A percentile compares a stretch with the other conserved stretches of the same genome.
Evolutionary conservation across 805 yeast species (phyloP).

Genomic region (Metschnikowia arizonensis): DNA sequence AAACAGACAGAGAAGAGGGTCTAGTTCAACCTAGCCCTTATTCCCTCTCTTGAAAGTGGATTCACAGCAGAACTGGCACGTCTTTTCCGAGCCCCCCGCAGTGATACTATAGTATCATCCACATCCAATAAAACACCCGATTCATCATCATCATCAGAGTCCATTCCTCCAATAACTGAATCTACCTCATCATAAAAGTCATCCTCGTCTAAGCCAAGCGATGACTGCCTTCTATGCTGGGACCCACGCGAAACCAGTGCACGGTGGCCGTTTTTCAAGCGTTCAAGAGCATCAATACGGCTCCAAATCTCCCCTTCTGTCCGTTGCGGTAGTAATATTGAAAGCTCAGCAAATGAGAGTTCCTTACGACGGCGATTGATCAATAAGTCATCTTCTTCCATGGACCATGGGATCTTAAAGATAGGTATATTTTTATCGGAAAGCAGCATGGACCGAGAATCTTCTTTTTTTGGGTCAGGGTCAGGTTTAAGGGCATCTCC

Average conservation of each 20-base stretch:
- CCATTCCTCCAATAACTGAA: conserved; percentile 36
- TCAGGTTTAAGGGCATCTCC: conserved; percentile 4
- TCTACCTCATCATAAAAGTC: conserved; percentile 42
- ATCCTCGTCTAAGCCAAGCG: conserved; percentile 41
- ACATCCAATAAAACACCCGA: conserved; percentile 32
- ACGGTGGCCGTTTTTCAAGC: conserved; percentile 21
- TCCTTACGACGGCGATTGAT: conserved; percentile 53
- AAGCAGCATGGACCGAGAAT: conserved; percentile 1
- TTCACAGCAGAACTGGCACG: conserved; percentile 43
- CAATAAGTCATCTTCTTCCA: conserved; percentile 70
- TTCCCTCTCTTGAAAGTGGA: conserved; percentile 27
- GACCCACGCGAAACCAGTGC: conserved; percentile 18
- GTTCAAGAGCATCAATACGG: conserved; percentile 44
- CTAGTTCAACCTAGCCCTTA: conserved; percentile 7
- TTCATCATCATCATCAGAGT: conserved; percentile 32
- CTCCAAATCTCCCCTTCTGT: conserved; percentile 71
- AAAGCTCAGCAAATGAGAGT: conserved; percentile 66
- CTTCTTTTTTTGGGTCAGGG: background rate
- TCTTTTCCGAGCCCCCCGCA: conserved; percentile 22
- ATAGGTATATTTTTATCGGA: conserved; percentile 16
- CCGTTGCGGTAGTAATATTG: conserved; percentile 66
- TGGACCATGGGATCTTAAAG: conserved; percentile 43
- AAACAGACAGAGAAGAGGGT: no score
- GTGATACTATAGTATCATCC: conserved; percentile 28
- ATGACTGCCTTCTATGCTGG: conserved; percentile 34